Conservation (phyloP, 2,329 filamentous ascomycete genomes). For the Claviceps sp. region DNA sequence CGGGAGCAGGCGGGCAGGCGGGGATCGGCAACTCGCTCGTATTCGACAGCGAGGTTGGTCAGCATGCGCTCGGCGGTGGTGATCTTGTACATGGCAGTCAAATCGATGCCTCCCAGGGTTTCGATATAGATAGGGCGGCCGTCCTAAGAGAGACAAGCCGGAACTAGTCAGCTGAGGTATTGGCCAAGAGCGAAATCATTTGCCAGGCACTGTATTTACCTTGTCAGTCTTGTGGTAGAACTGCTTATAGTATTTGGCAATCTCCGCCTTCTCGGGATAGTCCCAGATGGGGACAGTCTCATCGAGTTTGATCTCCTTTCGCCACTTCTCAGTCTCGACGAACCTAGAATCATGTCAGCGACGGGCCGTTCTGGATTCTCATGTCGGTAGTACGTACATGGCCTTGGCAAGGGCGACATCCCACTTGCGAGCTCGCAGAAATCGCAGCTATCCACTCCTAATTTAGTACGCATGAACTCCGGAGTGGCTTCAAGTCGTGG, state of each 20-base stretch:
- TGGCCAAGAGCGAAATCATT: not conserved
- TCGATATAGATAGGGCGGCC: slow-evolving; percentile 96
- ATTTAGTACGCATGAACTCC: not conserved
- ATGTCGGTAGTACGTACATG: slow-evolving; percentile 51
- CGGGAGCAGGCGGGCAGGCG: slow-evolving; percentile 91
- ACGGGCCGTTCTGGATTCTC: not conserved
- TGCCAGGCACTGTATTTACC: slow-evolving; percentile 24
- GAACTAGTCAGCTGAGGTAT: not conserved
- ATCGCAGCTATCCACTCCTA: slow-evolving; percentile 50
- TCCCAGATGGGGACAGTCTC: slow-evolving; percentile 69
- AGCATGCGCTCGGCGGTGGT: slow-evolving; percentile 89
- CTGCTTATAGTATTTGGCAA: slow-evolving; percentile 90
- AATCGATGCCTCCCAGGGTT: slow-evolving; percentile 84
- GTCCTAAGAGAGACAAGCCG: slow-evolving; percentile 44
- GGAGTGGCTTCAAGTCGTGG: too few relatives aligned
- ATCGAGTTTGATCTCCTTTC: slow-evolving; percentile 74
- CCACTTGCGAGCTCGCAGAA: slow-evolving; percentile 90
- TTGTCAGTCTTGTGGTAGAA: slow-evolving; percentile 98
- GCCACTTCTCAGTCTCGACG: slow-evolving; percentile 79
- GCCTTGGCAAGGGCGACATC: slow-evolving; percentile 70
- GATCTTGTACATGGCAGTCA: slow-evolving; percentile 83
- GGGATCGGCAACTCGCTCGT: slow-evolving; percentile 89
- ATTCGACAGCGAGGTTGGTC: slow-evolving; percentile 90
- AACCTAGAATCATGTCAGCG: slow-evolving; percentile 49
- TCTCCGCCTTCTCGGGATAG: slow-evolving; percentile 70